These are phyloP conservation scores for Primulina huaijiensis DNA, from an alignment of 257 asterid species.

Conservation along the genomic window DNA sequence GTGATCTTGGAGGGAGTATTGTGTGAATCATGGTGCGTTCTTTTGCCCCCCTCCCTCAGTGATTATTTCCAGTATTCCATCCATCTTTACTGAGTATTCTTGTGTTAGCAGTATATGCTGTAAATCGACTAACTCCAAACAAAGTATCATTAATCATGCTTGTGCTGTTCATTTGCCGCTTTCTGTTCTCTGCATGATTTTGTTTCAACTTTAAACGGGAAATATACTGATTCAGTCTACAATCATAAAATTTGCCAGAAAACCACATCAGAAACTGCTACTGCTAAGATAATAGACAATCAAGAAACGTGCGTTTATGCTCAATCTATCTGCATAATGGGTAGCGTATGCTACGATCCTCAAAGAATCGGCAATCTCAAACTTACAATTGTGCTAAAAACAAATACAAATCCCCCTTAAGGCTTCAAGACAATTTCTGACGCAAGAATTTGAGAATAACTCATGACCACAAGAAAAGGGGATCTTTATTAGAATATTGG, in stretches of 20 bases:
- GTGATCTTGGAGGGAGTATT: constrained; percentile 25
- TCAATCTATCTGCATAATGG: neutral
- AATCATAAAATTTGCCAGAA: neutral
- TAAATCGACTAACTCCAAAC: constrained; percentile 21
- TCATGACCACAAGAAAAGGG: neutral
- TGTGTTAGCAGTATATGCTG: constrained; percentile 22
- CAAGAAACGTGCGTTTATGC: neutral
- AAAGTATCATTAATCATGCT: constrained; percentile 12
- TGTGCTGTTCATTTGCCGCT: constrained; percentile 12
- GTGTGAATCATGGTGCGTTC: constrained; percentile 23
- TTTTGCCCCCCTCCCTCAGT: constrained; percentile 15
- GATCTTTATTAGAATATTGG: neutral
- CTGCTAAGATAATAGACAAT: neutral
- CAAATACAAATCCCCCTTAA: neutral
- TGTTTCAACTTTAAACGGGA: neutral
- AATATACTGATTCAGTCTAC: neutral
- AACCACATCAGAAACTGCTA: neutral
- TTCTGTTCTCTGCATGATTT: neutral
- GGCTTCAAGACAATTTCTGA: neutral
- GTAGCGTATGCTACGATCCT: neutral
- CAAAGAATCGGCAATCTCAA: neutral
- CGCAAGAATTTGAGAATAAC: neutral
- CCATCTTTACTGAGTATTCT: constrained; percentile 27
- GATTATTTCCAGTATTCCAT: constrained; percentile 25
- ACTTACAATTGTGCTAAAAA: neutral